Percentiles rank a stretch among this genome's conserved stretches.
Evolutionary conservation across 202 grass and related monocot species (phyloP).

Genomic region (Elaeis oleifera): DNA sequence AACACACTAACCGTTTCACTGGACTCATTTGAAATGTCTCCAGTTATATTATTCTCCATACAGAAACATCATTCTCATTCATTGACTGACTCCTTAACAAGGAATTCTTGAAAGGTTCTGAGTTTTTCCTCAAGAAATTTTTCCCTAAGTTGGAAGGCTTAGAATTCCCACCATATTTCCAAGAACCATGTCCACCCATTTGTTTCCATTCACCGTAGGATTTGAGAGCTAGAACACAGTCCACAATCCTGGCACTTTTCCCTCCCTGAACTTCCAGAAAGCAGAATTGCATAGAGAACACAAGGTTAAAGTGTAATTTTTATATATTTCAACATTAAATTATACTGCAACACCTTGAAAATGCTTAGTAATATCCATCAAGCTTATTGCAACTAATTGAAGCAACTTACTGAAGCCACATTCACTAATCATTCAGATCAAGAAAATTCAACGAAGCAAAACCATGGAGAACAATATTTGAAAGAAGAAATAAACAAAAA

Average conservation of each 20-base stretch:
- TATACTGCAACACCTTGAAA: too few species aligned
- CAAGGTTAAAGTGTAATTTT: conserved; percentile 24
- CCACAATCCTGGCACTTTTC: conserved; percentile 87
- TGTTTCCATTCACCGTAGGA: conserved; percentile 94
- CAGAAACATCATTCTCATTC: conserved; percentile 49
- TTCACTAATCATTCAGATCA: too few species aligned
- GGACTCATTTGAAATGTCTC: conserved; percentile 42
- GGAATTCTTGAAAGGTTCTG: conserved; percentile 37
- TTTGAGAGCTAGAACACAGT: conserved; percentile 85
- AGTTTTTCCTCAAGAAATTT: conserved; percentile 74
- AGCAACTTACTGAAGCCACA: too few species aligned
- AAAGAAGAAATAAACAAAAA: too few species aligned
- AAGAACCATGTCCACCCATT: conserved; percentile 73
- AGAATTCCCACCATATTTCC: conserved; percentile 76
- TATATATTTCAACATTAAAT: conserved; percentile 13
- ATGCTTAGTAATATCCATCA: too few species aligned
- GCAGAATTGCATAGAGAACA: not conserved
- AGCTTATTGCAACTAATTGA: too few species aligned
- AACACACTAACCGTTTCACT: conserved; percentile 54
- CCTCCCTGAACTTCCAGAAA: conserved; percentile 57
- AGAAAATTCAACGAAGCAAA: too few species aligned
- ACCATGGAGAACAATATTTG: too few species aligned
- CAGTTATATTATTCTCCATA: conserved; percentile 45
- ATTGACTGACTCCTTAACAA: conserved; percentile 66
- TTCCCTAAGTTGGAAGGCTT: conserved; percentile 49